Conservation (phyloP, 495 filamentous ascomycete species). For the Xanthoparmelia taractica region DNA sequence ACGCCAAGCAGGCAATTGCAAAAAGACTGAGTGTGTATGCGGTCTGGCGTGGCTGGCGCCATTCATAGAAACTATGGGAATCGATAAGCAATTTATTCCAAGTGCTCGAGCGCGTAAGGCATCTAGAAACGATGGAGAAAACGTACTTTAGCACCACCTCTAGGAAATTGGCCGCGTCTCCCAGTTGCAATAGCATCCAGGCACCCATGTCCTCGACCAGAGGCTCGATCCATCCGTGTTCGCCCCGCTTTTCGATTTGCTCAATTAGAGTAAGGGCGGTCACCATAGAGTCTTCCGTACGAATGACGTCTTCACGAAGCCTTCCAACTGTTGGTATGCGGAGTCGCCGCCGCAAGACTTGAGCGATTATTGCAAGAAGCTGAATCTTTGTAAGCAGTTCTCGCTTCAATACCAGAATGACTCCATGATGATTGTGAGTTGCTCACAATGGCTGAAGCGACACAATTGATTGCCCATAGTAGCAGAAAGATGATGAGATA, state of each 20-base stretch:
- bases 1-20: constrained; percentile 10
- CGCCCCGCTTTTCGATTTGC: constrained; percentile 33
- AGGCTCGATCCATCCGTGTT: constrained; percentile 30
- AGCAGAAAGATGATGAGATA: constrained; percentile 27
- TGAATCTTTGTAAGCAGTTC: not conserved
- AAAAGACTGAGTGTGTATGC: constrained; percentile 26
- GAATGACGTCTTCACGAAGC: constrained; percentile 29
- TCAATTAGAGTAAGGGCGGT: constrained; percentile 29
- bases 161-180: constrained; percentile 23
- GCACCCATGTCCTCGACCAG: constrained; percentile 30
- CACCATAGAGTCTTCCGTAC: constrained; percentile 22
- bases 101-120: not conserved
- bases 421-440: not conserved
- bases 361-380: constrained; percentile 1
- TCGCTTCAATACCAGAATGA: not conserved
- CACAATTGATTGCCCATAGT: constrained; percentile 25
- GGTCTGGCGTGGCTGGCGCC: constrained; percentile 30
- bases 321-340: constrained; percentile 23
- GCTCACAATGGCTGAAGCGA: constrained; percentile 18
- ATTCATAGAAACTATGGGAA: constrained; percentile 35
- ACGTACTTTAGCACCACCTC: not conserved
- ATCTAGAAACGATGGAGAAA: not conserved
- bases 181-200: constrained; percentile 32
- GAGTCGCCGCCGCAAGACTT: constrained; percentile 1
- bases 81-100: not conserved